Evolutionary conservation across 2,329 filamentous ascomycete species (phyloP).

Genomic region (Colletotrichum karsti): DNA sequence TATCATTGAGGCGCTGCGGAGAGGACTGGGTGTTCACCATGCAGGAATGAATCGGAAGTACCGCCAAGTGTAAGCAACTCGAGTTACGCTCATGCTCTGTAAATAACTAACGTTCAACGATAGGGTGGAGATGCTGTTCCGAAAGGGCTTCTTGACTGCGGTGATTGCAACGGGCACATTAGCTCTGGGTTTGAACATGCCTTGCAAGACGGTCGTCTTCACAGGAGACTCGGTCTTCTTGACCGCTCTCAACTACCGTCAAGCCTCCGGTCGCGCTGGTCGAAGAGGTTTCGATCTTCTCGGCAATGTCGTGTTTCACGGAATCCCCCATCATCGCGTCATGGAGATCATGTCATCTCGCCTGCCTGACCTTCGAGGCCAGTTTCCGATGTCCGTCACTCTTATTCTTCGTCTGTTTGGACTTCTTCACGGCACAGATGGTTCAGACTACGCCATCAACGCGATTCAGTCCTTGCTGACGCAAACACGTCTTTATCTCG

Average conservation of each 20-base stretch:
- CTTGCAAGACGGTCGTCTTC: slow-evolving; percentile 84
- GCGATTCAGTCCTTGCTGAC: slow-evolving; percentile 74
- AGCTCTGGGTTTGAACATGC: slow-evolving; percentile 84
- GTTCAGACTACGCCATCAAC: slow-evolving; percentile 67
- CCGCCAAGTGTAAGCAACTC: slow-evolving; percentile 70
- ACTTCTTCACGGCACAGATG: slow-evolving; percentile 71
- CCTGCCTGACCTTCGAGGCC: slow-evolving; percentile 77
- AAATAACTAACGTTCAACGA: not conserved
- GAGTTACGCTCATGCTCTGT: no score
- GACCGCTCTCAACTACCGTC: slow-evolving; percentile 79
- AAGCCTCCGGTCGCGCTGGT: slow-evolving; percentile 80
- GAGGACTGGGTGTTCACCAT: slow-evolving; percentile 82
- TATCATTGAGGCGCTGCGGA: slow-evolving; percentile 67
- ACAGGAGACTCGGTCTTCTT: slow-evolving; percentile 77
- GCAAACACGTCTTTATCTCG: slow-evolving; percentile 75
- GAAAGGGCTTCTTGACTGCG: slow-evolving; percentile 74
- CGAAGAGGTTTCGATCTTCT: slow-evolving; percentile 83
- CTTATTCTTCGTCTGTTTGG: slow-evolving; percentile 75
- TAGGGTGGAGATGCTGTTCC: slow-evolving; percentile 76
- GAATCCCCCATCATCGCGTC: slow-evolving; percentile 67
- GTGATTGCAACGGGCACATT: slow-evolving; percentile 81
- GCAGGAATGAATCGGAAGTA: slow-evolving; percentile 83
- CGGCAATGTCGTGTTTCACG: slow-evolving; percentile 83
- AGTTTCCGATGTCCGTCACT: slow-evolving; percentile 81
- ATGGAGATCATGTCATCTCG: slow-evolving; percentile 76